phyloP scores from a whole-genome alignment of 768 basidiomycete genomes.

The Stropharia rugosoannulata region DNA sequence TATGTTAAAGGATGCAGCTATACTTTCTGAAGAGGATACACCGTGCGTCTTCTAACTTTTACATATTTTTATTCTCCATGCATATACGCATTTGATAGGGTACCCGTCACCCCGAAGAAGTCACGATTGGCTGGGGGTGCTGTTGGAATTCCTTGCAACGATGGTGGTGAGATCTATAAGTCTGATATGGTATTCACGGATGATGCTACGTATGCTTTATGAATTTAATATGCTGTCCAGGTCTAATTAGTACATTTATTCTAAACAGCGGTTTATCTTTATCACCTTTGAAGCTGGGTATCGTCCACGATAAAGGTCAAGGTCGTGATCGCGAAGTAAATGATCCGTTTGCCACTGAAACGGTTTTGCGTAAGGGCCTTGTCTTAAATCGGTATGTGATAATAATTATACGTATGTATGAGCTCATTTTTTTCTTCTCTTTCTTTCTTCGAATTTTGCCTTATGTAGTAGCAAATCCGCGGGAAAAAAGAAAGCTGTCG shows the following conservation, averaged over 20 bases:
- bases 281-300: neutral
- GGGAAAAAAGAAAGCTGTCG: neutral
- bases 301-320: too few relatives aligned
- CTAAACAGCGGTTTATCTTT: neutral
- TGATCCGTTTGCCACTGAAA: too few relatives aligned
- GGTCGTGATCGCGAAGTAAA: too few relatives aligned
- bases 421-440: too few relatives aligned
- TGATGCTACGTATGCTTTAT: neutral
- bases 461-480: neutral
- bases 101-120: neutral
- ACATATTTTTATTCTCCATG: neutral
- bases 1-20: neutral
- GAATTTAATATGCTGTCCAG: too few relatives aligned
- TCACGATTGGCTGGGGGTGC: neutral
- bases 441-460: too few relatives aligned
- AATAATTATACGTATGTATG: neutral
- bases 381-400: neutral
- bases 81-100: neutral
- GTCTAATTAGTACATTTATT: neutral
- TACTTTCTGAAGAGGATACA: neutral
- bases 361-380: neutral
- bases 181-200: neutral
- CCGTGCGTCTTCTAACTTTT: neutral
- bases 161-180: neutral
- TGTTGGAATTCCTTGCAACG: neutral